Percentiles rank a stretch among this genome's conserved stretches.
Evolutionary conservation across 202 grass and related monocot species (phyloP).

Genomic region (Musa balbisiana): DNA sequence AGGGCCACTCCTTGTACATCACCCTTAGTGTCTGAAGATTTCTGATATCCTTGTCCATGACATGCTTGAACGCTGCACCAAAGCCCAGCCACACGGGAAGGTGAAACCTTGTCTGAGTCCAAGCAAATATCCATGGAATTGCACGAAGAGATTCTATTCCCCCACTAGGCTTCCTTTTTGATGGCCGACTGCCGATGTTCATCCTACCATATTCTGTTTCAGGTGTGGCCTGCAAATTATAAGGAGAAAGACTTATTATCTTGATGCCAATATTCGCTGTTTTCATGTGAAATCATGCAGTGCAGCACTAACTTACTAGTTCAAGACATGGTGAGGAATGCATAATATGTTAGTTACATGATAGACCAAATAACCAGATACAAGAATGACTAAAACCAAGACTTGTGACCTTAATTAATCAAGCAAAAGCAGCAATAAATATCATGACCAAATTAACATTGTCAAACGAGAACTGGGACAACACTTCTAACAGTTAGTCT

Average conservation of each 20-base stretch:
- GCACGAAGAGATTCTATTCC: slow-evolving; percentile 92
- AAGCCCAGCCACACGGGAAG: slow-evolving; percentile 99
- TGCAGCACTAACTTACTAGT: neutral
- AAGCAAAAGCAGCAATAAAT: no score
- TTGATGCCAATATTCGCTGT: neutral
- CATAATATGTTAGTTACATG: neutral
- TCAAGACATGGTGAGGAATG: neutral
- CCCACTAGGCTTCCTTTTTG: slow-evolving; percentile 87
- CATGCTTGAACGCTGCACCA: slow-evolving; percentile 64
- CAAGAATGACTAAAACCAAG: neutral
- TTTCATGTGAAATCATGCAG: neutral
- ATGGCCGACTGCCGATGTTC: slow-evolving; percentile 97
- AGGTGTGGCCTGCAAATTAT: slow-evolving; percentile 58
- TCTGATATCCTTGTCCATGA: slow-evolving; percentile 71
- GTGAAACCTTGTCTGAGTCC: slow-evolving; percentile 98
- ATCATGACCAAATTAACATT: no score
- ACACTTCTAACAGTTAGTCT: no score
- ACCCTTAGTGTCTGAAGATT: slow-evolving; percentile 69
- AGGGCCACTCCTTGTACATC: slow-evolving; percentile 99
- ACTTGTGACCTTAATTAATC: neutral
- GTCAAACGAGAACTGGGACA: no score
- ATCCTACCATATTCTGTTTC: slow-evolving; percentile 97
- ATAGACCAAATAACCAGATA: neutral
- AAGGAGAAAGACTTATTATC: neutral
- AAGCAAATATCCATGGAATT: slow-evolving; percentile 99